Evolutionary conservation across 768 basidiomycete genomes (phyloP).

Genomic region (Pholiota molesta): DNA sequence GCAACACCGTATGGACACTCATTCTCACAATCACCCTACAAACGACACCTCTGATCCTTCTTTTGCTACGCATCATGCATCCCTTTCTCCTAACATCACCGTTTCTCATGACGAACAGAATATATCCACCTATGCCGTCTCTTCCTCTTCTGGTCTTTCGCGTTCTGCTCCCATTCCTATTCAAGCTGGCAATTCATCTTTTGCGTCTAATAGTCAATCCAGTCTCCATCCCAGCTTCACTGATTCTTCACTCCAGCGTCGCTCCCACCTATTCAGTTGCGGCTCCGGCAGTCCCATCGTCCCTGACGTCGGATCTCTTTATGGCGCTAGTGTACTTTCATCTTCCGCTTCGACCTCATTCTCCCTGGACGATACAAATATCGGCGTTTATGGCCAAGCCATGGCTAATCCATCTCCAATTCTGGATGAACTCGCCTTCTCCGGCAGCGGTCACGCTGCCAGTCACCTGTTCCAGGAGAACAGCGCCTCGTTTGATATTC

Average conservation of each 20-base stretch:
- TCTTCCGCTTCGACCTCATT: neutral
- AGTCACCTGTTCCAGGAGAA: slow-evolving; percentile 1
- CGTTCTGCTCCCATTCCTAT: slow-evolving; percentile 2
- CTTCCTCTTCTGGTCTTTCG: slow-evolving; percentile 2
- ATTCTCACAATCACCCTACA: slow-evolving; percentile 2
- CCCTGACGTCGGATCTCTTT: neutral
- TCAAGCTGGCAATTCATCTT: neutral
- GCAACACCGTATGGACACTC: neutral
- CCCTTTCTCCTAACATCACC: slow-evolving; percentile 4
- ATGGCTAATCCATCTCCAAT: neutral
- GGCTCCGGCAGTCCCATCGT: too few relatives aligned
- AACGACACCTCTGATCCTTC: neutral
- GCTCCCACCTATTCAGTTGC: neutral
- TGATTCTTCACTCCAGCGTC: neutral
- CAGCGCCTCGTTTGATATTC: neutral
- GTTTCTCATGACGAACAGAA: slow-evolving; percentile 4
- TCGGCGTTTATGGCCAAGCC: neutral
- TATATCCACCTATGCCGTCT: neutral
- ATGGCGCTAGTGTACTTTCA: neutral
- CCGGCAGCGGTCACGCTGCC: slow-evolving; percentile 4
- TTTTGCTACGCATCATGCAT: neutral
- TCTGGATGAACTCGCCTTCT: slow-evolving; percentile 5
- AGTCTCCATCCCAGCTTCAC: slow-evolving; percentile 1
- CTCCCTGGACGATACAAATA: neutral
- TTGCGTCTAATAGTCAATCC: neutral